Base-by-base conservation (phyloP, 768 basidiomycete genomes). In the Lactarius trivialis region DNA sequence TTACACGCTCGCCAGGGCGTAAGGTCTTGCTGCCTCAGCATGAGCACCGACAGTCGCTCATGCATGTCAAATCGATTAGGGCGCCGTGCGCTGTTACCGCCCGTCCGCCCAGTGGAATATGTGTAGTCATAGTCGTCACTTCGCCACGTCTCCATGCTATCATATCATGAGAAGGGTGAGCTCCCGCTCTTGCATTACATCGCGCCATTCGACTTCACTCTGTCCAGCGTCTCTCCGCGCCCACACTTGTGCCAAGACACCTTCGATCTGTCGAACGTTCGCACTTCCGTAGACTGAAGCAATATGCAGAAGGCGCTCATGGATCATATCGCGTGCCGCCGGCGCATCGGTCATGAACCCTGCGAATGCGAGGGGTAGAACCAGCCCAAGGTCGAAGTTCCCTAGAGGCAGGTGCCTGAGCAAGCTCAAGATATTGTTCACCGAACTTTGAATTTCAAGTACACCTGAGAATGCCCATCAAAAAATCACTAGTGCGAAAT, bases 91-190 rank as follows among this genome's bases (percentile, higher is more conserved):
- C 37, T 34, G n/a, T 50, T 28, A 7, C 53, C 36, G 34, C 53
- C 52, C 21, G 34, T 51, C 9, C 58, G 53, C 36, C 36, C 54
- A 39, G 45, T 61, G 52, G 61, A 52, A 34, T 63, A 58, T 21
- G 48, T 41, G 37, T 51, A 56, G 39, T n/a, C n/a, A n/a, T n/a
- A n/a, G n/a, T 64, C 39, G 24, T 64, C 39, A 24, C 55, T 15
- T 51, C 24, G 26, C 45, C 52, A 36, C 54, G 24, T 55, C 32
- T 45, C 30, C 30, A 52, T 21, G n/a, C 14, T 9, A 36, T 66
- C 59, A 67, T 50, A 67, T 58, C 57, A 67, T 60, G 52, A 67
- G 58, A 62, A 66, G 60, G 55, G 65, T 66, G 19, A 63, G 58
- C 37, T 65, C 67, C 21, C 58, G 64, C 17, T 66, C 67, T 33